A percentile compares a stretch with the other conserved stretches of the same genome.
Conservation (phyloP, 2,329 filamentous ascomycete species). For the Ciborinia camelliae region DNA sequence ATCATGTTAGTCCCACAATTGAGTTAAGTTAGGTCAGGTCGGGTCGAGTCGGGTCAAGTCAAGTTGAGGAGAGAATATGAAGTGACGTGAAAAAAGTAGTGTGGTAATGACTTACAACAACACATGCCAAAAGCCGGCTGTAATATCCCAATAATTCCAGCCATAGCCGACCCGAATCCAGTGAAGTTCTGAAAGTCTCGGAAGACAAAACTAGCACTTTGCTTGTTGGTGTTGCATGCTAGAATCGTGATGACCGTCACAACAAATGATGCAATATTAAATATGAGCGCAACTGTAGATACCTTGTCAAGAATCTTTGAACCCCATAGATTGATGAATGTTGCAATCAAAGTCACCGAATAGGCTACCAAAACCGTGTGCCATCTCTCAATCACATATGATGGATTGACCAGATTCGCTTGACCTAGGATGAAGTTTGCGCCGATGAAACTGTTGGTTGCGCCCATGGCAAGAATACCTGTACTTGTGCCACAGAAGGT, state of each 20-base stretch:
- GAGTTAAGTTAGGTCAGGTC: not conserved
- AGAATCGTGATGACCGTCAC: slow-evolving; percentile 51
- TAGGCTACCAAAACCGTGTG: slow-evolving; percentile 54
- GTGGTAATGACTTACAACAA: slow-evolving; percentile 37
- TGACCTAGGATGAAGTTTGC: slow-evolving; percentile 55
- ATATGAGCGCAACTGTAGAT: slow-evolving; percentile 48
- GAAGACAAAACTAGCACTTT: slow-evolving; percentile 54
- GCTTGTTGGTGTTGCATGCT: slow-evolving; percentile 52
- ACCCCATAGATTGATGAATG: slow-evolving; percentile 48
- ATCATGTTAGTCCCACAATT: not conserved
- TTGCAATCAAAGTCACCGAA: slow-evolving; percentile 44
- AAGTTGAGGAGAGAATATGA: not conserved
- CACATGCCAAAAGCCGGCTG: slow-evolving; percentile 55
- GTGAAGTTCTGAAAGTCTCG: slow-evolving; percentile 52
- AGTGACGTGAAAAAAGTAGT: not conserved
- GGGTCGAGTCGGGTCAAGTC: not conserved
- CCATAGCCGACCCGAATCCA: slow-evolving; percentile 49
- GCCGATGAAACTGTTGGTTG: slow-evolving; percentile 51
- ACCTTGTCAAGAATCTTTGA: slow-evolving; percentile 50
- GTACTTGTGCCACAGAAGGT: slow-evolving; percentile 17
- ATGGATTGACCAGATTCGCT: slow-evolving; percentile 50
- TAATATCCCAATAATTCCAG: slow-evolving; percentile 51
- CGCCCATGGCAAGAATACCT: slow-evolving; percentile 48
- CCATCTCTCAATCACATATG: slow-evolving; percentile 53
- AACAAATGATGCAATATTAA: slow-evolving; percentile 53